phyloP scores from a whole-genome alignment of 306 rosid species.

The Vigna hirtella region DNA sequence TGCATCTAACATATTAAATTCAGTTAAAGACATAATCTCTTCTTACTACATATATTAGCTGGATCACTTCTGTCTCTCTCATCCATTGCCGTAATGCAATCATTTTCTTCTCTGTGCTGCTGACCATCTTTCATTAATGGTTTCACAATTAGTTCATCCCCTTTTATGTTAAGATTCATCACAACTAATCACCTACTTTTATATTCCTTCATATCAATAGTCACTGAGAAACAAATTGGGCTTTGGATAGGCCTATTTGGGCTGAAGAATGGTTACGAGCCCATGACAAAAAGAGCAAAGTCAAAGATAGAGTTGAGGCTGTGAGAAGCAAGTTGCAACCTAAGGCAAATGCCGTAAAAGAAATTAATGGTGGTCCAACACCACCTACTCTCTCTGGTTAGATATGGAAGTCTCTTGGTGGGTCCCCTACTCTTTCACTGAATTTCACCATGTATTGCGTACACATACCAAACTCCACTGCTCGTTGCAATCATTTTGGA shows the following conservation, averaged over 20 bases:
- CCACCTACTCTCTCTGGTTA: neutral
- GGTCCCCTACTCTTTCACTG: neutral
- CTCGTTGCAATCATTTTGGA: neutral
- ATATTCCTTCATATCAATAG: neutral
- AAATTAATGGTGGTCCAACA: slow-evolving; percentile 20
- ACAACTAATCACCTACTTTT: neutral
- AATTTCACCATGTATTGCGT: slow-evolving; percentile 8
- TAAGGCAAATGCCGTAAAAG: slow-evolving; percentile 6
- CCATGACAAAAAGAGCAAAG: neutral
- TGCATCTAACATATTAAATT: neutral
- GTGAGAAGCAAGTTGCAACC: neutral
- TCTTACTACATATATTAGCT: neutral
- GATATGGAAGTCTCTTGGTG: neutral
- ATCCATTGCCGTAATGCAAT: neutral
- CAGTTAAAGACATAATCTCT: neutral
- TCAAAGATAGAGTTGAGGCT: neutral
- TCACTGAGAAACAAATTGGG: neutral
- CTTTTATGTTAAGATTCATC: neutral
- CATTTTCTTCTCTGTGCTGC: neutral
- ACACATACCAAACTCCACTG: neutral
- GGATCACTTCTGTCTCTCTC: neutral
- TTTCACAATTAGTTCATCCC: neutral
- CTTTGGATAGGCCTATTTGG: neutral
- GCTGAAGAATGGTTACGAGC: too few species aligned
- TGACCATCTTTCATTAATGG: neutral